phyloP scores from a whole-genome alignment of 2,329 filamentous ascomycete genomes.

The Cryoendolithus antarcticus region DNA sequence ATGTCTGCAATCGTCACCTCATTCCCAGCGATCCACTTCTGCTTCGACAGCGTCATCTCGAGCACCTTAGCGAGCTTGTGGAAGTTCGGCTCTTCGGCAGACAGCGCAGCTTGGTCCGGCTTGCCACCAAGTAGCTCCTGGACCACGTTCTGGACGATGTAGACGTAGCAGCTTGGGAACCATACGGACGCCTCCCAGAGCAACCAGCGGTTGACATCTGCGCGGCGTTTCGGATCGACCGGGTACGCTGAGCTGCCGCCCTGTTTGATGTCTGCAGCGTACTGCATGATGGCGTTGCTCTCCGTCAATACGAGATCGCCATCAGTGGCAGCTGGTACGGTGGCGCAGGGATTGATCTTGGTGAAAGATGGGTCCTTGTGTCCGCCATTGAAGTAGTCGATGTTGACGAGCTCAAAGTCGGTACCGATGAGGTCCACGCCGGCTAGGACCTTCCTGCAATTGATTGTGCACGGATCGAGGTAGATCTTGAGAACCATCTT shows the following conservation, averaged over 20 bases:
- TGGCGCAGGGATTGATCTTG: slow-evolving; percentile 28
- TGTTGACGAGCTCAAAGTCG: slow-evolving; percentile 25
- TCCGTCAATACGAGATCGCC: slow-evolving; percentile 29
- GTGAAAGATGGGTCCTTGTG: slow-evolving; percentile 25
- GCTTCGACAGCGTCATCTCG: slow-evolving; percentile 26
- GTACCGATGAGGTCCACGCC: slow-evolving; percentile 26
- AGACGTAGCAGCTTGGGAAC: slow-evolving; percentile 30
- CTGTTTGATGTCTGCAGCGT: slow-evolving; percentile 27
- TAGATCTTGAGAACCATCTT: slow-evolving; percentile 26
- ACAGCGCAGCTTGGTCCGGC: slow-evolving; percentile 25
- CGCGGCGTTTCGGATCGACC: slow-evolving; percentile 27
- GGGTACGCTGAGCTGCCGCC: slow-evolving; percentile 24
- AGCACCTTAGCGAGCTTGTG: slow-evolving; percentile 27
- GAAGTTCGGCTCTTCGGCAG: slow-evolving; percentile 23
- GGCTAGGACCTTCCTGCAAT: slow-evolving; percentile 30
- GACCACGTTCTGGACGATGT: slow-evolving; percentile 29
- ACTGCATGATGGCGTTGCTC: slow-evolving; percentile 31
- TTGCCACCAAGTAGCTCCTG: slow-evolving; percentile 24
- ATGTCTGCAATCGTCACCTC: slow-evolving; percentile 32
- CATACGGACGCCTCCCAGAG: slow-evolving; percentile 31
- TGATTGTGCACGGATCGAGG: slow-evolving; percentile 31
- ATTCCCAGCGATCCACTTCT: too few species aligned
- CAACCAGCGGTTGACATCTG: slow-evolving; percentile 29
- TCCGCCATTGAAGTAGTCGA: slow-evolving; percentile 29
- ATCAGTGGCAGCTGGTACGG: slow-evolving; percentile 28